These are phyloP conservation scores for Onygena corvina DNA, from an alignment of 2,329 filamentous ascomycete species.

Conservation along the genomic window DNA sequence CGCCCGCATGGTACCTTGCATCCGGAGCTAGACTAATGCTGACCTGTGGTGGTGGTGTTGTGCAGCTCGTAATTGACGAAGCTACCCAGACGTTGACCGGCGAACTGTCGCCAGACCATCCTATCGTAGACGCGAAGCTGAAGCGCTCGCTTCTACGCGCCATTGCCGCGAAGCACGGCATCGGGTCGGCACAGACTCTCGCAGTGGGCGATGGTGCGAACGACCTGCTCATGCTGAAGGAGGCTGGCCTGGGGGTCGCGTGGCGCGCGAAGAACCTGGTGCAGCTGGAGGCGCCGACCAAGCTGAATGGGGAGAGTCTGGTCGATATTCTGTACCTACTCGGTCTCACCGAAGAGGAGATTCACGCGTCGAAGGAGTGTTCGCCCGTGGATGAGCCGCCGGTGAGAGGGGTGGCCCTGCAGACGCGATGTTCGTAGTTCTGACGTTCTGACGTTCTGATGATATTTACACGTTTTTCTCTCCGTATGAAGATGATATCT, in stretches of 20 bases:
- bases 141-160: slow-evolving; percentile 45
- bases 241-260: slow-evolving; percentile 50
- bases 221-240: slow-evolving; percentile 52
- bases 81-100: slow-evolving; percentile 43
- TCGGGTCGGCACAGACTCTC: slow-evolving; percentile 44
- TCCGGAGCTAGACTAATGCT: not conserved
- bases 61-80: slow-evolving; percentile 39
- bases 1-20: not conserved
- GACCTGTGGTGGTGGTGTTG: slow-evolving; percentile 7
- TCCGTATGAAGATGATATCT: no score
- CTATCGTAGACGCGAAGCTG: slow-evolving; percentile 49
- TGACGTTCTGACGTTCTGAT: no score
- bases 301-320: slow-evolving; percentile 47
- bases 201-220: slow-evolving; percentile 55
- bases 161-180: slow-evolving; percentile 44
- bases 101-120: slow-evolving; percentile 40
- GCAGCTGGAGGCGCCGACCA: slow-evolving; percentile 48
- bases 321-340: slow-evolving; percentile 48
- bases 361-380: slow-evolving; percentile 31
- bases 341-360: slow-evolving; percentile 41
- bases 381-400: not conserved
- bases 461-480: no score
- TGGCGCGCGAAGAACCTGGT: slow-evolving; percentile 55
- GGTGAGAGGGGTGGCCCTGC: not conserved
- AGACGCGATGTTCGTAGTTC: not conserved